Conservation (phyloP, 2,329 filamentous ascomycete genomes). For the Amauroascus verrucosus region DNA sequence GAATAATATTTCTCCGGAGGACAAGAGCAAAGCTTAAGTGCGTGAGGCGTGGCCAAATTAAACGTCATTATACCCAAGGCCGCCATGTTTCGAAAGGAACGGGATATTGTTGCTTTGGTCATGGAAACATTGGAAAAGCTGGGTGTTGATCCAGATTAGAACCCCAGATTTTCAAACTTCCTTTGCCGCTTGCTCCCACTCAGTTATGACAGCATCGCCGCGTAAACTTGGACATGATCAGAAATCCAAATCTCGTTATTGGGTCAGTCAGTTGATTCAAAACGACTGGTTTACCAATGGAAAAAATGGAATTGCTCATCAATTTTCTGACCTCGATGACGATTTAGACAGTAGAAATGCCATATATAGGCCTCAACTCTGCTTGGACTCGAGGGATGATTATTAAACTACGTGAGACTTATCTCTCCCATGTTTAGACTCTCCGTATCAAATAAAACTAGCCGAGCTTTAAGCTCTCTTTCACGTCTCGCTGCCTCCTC, state of each 20-base stretch:
- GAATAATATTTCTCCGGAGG: too few species aligned
- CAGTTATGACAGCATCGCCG: background rate
- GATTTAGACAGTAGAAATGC: too few species aligned
- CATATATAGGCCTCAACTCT: background rate
- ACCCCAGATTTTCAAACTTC: background rate
- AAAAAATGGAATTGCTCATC: background rate
- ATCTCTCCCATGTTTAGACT: constrained; percentile 1
- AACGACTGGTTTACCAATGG: background rate
- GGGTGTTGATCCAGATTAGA: background rate
- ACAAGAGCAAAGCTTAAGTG: too few species aligned
- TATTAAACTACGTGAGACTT: background rate
- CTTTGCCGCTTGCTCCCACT: background rate
- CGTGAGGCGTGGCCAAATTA: too few species aligned
- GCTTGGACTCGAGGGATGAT: background rate
- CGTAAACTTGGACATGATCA: constrained; percentile 2
- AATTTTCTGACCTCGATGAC: too few species aligned
- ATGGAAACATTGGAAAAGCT: too few species aligned
- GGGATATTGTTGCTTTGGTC: too few species aligned
- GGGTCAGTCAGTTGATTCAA: background rate
- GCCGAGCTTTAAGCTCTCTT: background rate
- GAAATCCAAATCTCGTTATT: background rate
- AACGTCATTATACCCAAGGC: too few species aligned
- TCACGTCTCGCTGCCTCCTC: background rate
- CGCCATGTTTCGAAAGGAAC: too few species aligned
- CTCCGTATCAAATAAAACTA: background rate